Conservation (phyloP, 2,329 filamentous ascomycete species). For the Colletotrichum graminicola region DNA sequence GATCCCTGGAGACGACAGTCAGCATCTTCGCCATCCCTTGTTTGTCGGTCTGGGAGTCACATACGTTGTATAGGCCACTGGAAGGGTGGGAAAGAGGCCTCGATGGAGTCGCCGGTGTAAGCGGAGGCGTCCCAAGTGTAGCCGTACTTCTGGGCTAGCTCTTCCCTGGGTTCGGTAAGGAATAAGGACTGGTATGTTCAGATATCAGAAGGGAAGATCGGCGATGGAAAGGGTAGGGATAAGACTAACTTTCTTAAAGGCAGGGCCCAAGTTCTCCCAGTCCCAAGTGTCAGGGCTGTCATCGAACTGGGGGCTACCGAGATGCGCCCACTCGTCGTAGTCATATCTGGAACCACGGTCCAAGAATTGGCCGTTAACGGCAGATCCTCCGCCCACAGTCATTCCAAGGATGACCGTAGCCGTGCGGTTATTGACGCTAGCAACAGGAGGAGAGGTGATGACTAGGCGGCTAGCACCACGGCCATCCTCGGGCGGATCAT, state of each 20-base stretch:
- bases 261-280: conserved; percentile 52
- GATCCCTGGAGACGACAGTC: conserved; percentile 15
- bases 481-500: conserved; percentile 47
- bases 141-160: conserved; percentile 47
- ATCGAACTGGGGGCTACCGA: conserved; percentile 47
- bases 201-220: neutral
- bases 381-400: conserved; percentile 53
- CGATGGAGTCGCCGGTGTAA: conserved; percentile 50
- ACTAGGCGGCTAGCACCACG: conserved; percentile 44
- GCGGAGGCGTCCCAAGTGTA: conserved; percentile 51
- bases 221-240: neutral
- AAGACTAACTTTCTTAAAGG: conserved; percentile 51
- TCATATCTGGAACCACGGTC: conserved; percentile 52
- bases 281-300: conserved; percentile 48
- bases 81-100: conserved; percentile 50
- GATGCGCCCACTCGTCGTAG: conserved; percentile 52
- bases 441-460: conserved; percentile 46
- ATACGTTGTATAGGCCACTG: conserved; percentile 49
- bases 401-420: conserved; percentile 49
- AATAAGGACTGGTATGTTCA: conserved; percentile 6
- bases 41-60: conserved; percentile 20
- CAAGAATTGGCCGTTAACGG: conserved; percentile 55
- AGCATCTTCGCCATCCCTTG: neutral
- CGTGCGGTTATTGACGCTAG: conserved; percentile 47
- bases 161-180: conserved; percentile 44